Base-by-base conservation (phyloP, 1,139 yeast genomes). In the Hansenula lynferdii region DNA sequence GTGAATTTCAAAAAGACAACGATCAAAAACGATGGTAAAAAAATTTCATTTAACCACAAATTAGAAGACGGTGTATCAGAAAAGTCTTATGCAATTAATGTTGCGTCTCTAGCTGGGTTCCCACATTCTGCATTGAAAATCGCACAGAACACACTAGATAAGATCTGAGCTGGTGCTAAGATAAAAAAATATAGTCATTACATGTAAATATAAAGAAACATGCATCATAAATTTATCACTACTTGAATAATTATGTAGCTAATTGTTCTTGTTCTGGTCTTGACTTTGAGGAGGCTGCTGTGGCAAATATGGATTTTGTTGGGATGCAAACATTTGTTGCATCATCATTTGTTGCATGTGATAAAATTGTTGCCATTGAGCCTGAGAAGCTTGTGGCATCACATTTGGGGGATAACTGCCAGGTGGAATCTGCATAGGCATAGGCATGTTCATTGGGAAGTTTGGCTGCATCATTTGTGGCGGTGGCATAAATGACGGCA, bases 101-200 rank as follows among this genome's bases (percentile, higher is more conserved):
- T 89, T 8, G 97, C 97, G 0, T 70, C 72, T 47, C 61, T 77
- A 53, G 96, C 97, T 0, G 96, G 96, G 0, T 85, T 87, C 47
- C 97, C 97, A 0, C 42, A 50, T 3, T 54, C 61, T 3, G 76
- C 73, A 34, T 58, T 70, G 49, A 40, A 12, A 3, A 14, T 15
- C 6, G 31, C 31, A 2, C 17, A 14, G 8, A 9, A 10, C 5
- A 22, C 33, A 3, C 18, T 21, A 8, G 11, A n/a, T 21, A 30
- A 17, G 7, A 10, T 26, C 17, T 26, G 28, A 26, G n/a, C n/a
- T n/a, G n/a, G n/a, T n/a, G n/a, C n/a, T n/a, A n/a, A n/a, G n/a
- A n/a, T n/a, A n/a, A n/a, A n/a, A n/a, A n/a, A n/a, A n/a, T n/a
- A n/a, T n/a, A n/a, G n/a, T n/a, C n/a, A n/a, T n/a, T n/a, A n/a